Base-by-base conservation (phyloP, 2,329 filamentous ascomycete genomes). In the Diplodia mutila region DNA sequence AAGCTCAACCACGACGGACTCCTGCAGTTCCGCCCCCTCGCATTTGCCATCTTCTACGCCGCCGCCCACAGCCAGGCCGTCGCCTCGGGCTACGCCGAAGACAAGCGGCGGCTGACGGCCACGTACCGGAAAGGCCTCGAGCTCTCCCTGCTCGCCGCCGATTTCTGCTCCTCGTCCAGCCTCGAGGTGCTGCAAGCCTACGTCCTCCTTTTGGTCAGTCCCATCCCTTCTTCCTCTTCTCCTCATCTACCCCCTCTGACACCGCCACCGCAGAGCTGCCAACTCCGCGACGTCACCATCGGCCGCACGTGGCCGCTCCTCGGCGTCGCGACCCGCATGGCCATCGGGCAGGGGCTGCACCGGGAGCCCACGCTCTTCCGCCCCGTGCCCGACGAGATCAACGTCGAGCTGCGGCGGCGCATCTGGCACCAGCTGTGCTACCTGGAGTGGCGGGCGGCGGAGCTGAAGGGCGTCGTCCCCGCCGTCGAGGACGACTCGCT, bases 241-340 rank as follows among this genome's bases (percentile, higher is more conserved):
- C 16, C 39, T 18, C 14, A 8, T 4, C 39, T 6, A 4, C 39
- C 7, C 14, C 14, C 5, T n/a, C 39, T 42, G 6, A 16, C 37
- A 18, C 37, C 4, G 7, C 7, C 18, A 5, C 37, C 37, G 2
- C 37, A 61, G 57, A 29, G 23, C 39, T 52, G 61, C 42, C 67
- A 67, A 16, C 51, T 75, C 1, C 73, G 72, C 65, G 77, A 79
- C 69, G 77, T 79, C 42, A 76, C 78, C 27, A 78, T 79, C 74
- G 75, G 77, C 7, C 78, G 78, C 71, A 75, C 76, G 14, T 79
- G 75, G 75, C 72, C 77, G 2, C 69, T 79, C n/a, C 71, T 79
- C 12, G 76, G 76, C n/a, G 70, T 77, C n/a, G 76, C 76, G 18
- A 74, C 73, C 21, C 73, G 77, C 14, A 76, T 79, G 27, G 77